Conservation (phyloP, 148 eudicot genomes). For the Diospyros lotus region DNA sequence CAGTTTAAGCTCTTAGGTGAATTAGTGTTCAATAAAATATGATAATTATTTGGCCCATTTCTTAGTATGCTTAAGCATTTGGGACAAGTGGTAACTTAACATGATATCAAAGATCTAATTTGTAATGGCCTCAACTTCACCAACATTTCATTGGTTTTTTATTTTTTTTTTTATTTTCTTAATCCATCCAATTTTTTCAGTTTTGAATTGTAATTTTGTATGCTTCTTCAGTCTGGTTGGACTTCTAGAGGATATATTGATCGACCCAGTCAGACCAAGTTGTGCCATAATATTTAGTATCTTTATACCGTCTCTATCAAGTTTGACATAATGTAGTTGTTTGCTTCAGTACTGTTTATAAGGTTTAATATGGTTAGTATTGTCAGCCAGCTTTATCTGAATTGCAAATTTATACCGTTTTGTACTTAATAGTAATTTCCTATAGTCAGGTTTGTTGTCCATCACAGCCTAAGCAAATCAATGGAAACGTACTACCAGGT, state of each 20-base stretch:
- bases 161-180: too few relatives aligned
- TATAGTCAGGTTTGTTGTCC: slow-evolving; percentile 99
- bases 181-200: background rate
- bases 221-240: background rate
- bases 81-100: too few relatives aligned
- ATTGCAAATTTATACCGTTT: background rate
- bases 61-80: too few relatives aligned
- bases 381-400: background rate
- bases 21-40: too few relatives aligned
- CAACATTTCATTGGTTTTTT: too few relatives aligned
- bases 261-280: background rate
- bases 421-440: slow-evolving; percentile 16
- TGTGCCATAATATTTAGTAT: background rate
- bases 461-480: slow-evolving; percentile 97
- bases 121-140: too few relatives aligned
- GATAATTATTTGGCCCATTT: background rate
- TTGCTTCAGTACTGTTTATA: background rate
- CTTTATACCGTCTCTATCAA: background rate
- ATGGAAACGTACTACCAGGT: slow-evolving; percentile 99
- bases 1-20: too few relatives aligned
- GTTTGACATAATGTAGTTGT: background rate
- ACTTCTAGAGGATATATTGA: background rate
- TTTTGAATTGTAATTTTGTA: background rate
- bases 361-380: background rate
- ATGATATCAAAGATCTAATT: too few relatives aligned